Base-by-base conservation (phyloP, 192 early-diverging fungal species). In the Coemansia sp. region DNA sequence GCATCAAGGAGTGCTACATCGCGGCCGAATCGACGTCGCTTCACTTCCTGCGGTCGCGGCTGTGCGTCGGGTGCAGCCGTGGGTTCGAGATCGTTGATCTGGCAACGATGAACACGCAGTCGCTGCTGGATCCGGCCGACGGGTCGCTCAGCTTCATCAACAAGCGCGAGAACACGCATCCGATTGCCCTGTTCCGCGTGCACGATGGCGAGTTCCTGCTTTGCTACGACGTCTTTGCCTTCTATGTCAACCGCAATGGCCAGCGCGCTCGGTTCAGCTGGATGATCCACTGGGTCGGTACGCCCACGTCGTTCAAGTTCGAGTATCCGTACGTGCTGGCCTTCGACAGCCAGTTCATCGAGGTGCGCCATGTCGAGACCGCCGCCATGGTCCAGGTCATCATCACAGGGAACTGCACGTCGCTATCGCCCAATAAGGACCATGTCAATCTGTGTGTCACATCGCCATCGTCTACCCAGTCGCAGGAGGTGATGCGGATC, bases 21-120 rank as follows among this genome's bases (percentile, higher is more conserved):
- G 94, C 94, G 9, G 86, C 91, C 30, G 94, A 97, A 85, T 86
- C 92, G 23, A 89, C 84, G 28, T 92, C 91, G 13, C 83, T 98
- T 61, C 90, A 95, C 67, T 93, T 92, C 59, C 80, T 95, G 66
- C 88, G 88, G 28, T 92, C 89, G 25, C 91, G 89, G 34, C 81
- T 98, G 23, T 94, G 91, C 76, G 90, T 98, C 6, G 95, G 94
- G 20, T 94, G 93, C 72, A 83, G 84, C 25, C 92, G 93, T 64
- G 96, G 96, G 5, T 96, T 98, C 70, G 94, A 98, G 72, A 85
- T 98, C 63, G 92, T 98, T 7, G 91, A 97, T 71, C 70, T 95
- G 59, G 87, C 88, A 9, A 89, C 92, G 5, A 78, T 93, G 29
- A 87, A 91, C 42, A 95, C 95, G 3, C 93, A 94, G 84, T 91